Conservation (phyloP, 192 early-diverging fungal genomes). For the Obelidium mucronatum region DNA sequence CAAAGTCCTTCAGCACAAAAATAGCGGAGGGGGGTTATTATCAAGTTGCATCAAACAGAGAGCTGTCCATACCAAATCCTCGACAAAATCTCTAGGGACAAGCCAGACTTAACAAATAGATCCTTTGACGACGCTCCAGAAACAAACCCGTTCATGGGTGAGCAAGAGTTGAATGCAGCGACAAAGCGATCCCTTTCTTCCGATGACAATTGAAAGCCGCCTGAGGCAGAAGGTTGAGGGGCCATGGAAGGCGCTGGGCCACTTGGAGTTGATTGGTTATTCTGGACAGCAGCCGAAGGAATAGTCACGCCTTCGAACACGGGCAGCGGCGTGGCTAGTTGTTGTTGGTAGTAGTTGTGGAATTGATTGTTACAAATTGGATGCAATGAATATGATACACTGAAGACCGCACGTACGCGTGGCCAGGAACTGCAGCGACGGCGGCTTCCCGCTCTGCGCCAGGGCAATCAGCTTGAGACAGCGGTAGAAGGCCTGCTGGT, state of each 20-base stretch:
- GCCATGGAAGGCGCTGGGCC: background rate
- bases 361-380: no score
- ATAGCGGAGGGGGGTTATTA: background rate
- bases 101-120: conserved; percentile 82
- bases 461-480: conserved; percentile 91
- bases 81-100: conserved; percentile 76
- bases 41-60: no score
- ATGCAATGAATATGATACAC: no score
- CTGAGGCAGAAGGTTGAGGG: conserved; percentile 27
- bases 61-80: conserved; percentile 91
- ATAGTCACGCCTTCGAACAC: conserved; percentile 61
- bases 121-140: conserved; percentile 73
- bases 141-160: conserved; percentile 61
- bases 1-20: conserved; percentile 59
- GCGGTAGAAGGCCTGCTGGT: conserved; percentile 74
- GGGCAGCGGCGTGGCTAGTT: conserved; percentile 58
- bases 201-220: conserved; percentile 23
- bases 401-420: conserved; percentile 43
- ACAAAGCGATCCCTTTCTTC: conserved; percentile 69
- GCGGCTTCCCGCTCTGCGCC: conserved; percentile 75
- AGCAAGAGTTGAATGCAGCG: conserved; percentile 65
- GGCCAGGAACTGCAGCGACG: conserved; percentile 58
- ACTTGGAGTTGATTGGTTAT: background rate
- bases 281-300: conserved; percentile 13
- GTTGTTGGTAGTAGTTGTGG: no score